These are phyloP conservation scores for Microbotryum lychnidis-dioicae DNA, from an alignment of 1,284 basidiomycete species.

Conservation along the genomic window DNA sequence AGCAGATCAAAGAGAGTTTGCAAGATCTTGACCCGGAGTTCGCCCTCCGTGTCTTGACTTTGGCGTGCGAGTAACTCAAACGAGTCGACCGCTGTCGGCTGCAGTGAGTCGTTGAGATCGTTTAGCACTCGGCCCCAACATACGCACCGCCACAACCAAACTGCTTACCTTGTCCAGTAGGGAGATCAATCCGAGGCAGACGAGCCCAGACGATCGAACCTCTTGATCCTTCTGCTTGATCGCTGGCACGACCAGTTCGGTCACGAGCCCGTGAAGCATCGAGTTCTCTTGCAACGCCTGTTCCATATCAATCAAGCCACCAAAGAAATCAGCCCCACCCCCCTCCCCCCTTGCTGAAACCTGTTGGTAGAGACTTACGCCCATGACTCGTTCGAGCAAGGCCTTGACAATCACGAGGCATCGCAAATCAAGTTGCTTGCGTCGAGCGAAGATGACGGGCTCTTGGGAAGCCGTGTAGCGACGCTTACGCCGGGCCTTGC, in stretches of 20 bases:
- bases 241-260: slow-evolving; percentile 82
- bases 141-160: background rate
- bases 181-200: slow-evolving; percentile 80
- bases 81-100: slow-evolving; percentile 83
- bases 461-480: background rate
- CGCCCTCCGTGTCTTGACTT: slow-evolving; percentile 64
- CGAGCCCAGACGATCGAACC: slow-evolving; percentile 76
- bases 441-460: slow-evolving; percentile 38
- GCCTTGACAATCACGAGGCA: slow-evolving; percentile 82
- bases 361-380: slow-evolving; percentile 49
- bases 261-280: slow-evolving; percentile 79
- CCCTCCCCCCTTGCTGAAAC: background rate
- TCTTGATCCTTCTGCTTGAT: slow-evolving; percentile 76
- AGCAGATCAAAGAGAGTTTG: slow-evolving; percentile 85
- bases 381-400: slow-evolving; percentile 83
- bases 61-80: slow-evolving; percentile 87
- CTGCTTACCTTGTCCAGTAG: slow-evolving; percentile 62
- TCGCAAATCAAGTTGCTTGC: slow-evolving; percentile 67
- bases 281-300: slow-evolving; percentile 89
- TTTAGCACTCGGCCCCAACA: background rate
- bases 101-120: background rate
- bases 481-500: background rate
- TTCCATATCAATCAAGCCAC: background rate
- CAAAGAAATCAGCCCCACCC: background rate
- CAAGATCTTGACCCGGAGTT: slow-evolving; percentile 69